Evolutionary conservation across 2,329 filamentous ascomycete genomes (phyloP), one percentile per base, ranked within the genome.

Genomic region (Amesomyces nigricolor): DNA sequence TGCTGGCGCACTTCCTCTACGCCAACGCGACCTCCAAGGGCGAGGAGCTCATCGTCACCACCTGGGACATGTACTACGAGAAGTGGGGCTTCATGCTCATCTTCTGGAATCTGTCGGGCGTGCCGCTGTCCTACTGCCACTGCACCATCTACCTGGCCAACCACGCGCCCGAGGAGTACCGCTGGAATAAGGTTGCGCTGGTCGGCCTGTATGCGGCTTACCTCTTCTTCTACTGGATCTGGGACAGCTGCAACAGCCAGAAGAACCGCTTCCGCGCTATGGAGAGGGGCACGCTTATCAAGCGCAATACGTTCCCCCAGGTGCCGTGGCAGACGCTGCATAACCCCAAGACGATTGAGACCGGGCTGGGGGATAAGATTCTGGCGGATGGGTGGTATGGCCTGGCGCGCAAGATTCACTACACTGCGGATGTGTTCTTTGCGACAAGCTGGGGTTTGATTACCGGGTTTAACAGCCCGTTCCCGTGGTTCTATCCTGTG

Each of bases 71-170:
- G 84, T 91, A 91, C 75, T 89, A 88, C 66, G 88, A 92, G 75
- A 91, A 92, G 74, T 88, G 86, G 80, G 88, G 88, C 55, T 92
- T 91, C 76, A 91, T 92, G 87, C 80, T 92, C 59, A 90, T 90
- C 69, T 92, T 91, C 78, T 92, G 88, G 88, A 92, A 91, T 72
- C 73, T 92, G 71, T 87, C 88, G 37, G 88, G 88, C 64, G 88
- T 91, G 16, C 88, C 88, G 2, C 76, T 92, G 56, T 86, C 80
- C 56, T 92, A 92, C 78, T 91, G 88, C 75, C 88, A 91, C 76
- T 90, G 86, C 78, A 89, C 85, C 30, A 79, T 92, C 65, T 92
- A 86, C 73, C 78, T 92, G 51, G 88, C 88, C 62, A 88, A 85
- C 71, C 87, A 91, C 70, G 72, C 83, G 62, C 85, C 88, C 0